These are phyloP conservation scores for Musa troglodytarum DNA, from an alignment of 176 grass and related monocot genomes.

Conservation along the genomic window DNA sequence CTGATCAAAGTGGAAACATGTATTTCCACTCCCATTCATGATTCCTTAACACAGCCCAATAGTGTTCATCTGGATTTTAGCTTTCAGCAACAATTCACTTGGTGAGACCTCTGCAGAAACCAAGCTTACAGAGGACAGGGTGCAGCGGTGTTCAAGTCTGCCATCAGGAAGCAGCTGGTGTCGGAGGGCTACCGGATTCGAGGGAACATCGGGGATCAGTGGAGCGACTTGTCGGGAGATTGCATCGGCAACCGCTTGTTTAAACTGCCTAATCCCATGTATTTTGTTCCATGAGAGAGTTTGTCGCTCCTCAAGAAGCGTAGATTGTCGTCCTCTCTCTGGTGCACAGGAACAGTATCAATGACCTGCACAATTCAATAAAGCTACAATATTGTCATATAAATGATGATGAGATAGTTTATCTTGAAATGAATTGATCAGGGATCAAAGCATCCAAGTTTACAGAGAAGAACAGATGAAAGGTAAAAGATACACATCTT, in stretches of 20 bases:
- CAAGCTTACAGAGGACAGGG: conserved; percentile 50
- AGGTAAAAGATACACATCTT: no score
- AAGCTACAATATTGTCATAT: no score
- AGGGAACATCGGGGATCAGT: conserved; percentile 89
- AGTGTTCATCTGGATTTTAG: no score
- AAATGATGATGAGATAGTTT: no score
- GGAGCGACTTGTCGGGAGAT: conserved; percentile 82
- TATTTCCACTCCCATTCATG: no score
- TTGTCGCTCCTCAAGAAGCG: not conserved
- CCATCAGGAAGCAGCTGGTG: conserved; percentile 66
- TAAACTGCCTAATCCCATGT: conserved; percentile 97
- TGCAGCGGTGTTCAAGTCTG: conserved; percentile 64
- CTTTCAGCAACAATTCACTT: no score
- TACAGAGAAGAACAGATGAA: no score
- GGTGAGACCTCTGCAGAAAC: conserved; percentile 21
- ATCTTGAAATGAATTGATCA: no score
- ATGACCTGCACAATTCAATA: no score
- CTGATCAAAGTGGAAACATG: no score
- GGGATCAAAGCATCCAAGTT: no score
- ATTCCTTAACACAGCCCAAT: no score
- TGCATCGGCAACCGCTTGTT: conserved; percentile 62
- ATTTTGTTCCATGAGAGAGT: conserved; percentile 58
- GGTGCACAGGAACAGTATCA: not conserved
- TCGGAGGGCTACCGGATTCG: conserved; percentile 63
- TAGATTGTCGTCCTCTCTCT: not conserved